phyloP scores from a whole-genome alignment of 495 filamentous ascomycete genomes.

The Hyaloscypha variabilis region DNA sequence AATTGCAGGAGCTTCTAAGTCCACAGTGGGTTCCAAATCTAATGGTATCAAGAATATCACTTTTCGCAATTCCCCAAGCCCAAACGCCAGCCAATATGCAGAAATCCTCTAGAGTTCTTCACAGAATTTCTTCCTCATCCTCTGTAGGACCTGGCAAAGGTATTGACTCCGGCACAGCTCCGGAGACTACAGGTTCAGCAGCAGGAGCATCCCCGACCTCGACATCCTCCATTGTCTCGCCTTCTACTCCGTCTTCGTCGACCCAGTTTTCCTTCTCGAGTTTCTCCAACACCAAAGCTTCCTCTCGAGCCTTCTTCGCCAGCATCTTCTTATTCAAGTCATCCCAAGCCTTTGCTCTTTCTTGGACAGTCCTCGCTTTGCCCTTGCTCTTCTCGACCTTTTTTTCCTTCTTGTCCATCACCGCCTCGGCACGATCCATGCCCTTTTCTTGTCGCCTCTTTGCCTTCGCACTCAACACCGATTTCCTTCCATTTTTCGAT shows the following conservation, averaged over 20 bases:
- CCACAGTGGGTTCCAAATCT: background rate
- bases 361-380: slow-evolving; percentile 60
- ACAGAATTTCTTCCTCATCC: slow-evolving; percentile 28
- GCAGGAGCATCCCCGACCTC: slow-evolving; percentile 1
- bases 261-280: slow-evolving; percentile 26
- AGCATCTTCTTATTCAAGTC: slow-evolving; percentile 54
- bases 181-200: background rate
- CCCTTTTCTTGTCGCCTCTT: slow-evolving; percentile 68
- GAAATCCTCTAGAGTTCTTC: background rate
- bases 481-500: slow-evolving; percentile 60
- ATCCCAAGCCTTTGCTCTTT: slow-evolving; percentile 58
- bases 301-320: slow-evolving; percentile 22
- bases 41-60: slow-evolving; percentile 1
- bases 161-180: slow-evolving; percentile 14
- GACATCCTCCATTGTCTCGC: slow-evolving; percentile 17
- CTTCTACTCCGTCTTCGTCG: slow-evolving; percentile 21
- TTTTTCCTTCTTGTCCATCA: slow-evolving; percentile 67
- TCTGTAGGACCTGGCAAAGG: slow-evolving; percentile 19
- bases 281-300: slow-evolving; percentile 20
- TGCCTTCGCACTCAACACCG: slow-evolving; percentile 64
- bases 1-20: background rate
- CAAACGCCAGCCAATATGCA: slow-evolving; percentile 7
- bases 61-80: background rate
- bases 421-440: slow-evolving; percentile 71
- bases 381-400: slow-evolving; percentile 70